These are phyloP conservation scores for Mycothermus thermophilus DNA, from an alignment of 495 filamentous ascomycete species.

Conservation along the genomic window DNA sequence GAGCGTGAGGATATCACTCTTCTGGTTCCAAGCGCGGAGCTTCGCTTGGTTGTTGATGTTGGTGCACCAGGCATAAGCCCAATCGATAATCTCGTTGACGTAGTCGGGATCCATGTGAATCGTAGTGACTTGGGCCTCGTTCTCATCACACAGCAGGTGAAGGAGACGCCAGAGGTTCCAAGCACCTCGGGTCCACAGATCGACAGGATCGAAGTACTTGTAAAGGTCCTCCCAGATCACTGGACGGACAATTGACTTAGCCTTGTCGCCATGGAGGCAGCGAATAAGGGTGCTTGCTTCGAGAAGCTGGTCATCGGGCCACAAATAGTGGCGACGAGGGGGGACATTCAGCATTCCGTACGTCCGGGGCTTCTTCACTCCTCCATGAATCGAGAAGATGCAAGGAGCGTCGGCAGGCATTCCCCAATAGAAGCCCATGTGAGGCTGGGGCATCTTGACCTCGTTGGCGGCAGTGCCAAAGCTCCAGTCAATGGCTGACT, in stretches of 20 bases:
- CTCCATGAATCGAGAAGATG: slow-evolving; percentile 22
- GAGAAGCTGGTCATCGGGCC: slow-evolving; percentile 12
- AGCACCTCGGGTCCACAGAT: slow-evolving; percentile 32
- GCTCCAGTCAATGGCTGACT: not conserved
- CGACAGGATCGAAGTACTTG: slow-evolving; percentile 38
- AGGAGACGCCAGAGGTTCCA: slow-evolving; percentile 32
- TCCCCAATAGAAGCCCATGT: slow-evolving; percentile 17
- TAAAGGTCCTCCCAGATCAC: slow-evolving; percentile 25
- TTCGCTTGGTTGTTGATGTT: slow-evolving; percentile 5
- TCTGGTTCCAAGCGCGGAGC: slow-evolving; percentile 13
- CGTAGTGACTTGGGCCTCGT: slow-evolving; percentile 2
- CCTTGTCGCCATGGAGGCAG: slow-evolving; percentile 18
- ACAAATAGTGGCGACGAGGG: slow-evolving; percentile 10
- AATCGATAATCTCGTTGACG: slow-evolving; percentile 1
- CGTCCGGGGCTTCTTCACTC: slow-evolving; percentile 10
- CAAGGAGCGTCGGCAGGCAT: slow-evolving; percentile 13
- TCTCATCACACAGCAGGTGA: slow-evolving; percentile 18
- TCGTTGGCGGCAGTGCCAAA: slow-evolving; percentile 1
- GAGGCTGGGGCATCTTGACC: slow-evolving; percentile 4
- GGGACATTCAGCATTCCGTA: slow-evolving; percentile 12
- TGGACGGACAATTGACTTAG: slow-evolving; percentile 14
- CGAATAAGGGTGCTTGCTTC: slow-evolving; percentile 19
- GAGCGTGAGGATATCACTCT: slow-evolving; percentile 13
- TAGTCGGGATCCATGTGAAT: not conserved
- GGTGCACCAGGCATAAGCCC: slow-evolving; percentile 13